Conservation (phyloP, 176 grass and related monocot species). For the Aegilops bicornis region DNA sequence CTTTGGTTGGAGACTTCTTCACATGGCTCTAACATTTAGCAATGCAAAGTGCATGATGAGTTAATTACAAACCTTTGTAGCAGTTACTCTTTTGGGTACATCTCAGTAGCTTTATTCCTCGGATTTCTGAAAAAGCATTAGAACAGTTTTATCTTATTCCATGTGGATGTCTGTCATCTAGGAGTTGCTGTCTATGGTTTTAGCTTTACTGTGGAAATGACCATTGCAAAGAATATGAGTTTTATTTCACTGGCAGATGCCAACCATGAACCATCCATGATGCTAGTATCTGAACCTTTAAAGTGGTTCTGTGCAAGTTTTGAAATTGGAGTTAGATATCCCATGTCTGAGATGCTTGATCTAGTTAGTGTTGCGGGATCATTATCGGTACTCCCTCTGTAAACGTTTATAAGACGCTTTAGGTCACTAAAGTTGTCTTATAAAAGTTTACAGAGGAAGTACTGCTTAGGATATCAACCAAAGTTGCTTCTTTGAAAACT, state of each 20-base stretch:
- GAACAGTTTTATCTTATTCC: background rate
- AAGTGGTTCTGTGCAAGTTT: background rate
- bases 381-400: background rate
- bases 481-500: conserved; percentile 12
- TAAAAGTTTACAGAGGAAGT: no score
- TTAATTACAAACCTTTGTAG: background rate
- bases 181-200: background rate
- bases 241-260: background rate
- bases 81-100: conserved; percentile 4
- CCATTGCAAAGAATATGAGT: background rate
- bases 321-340: background rate
- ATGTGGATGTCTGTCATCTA: background rate
- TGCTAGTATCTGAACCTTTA: background rate
- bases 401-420: no score
- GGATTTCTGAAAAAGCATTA: background rate
- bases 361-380: background rate
- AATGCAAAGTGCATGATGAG: background rate
- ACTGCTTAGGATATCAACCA: background rate
- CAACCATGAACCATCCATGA: background rate
- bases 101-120: background rate
- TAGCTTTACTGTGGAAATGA: background rate
- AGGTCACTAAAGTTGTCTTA: no score
- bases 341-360: background rate
- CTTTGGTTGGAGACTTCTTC: background rate
- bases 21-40: background rate